phyloP scores from a whole-genome alignment of 2,329 filamentous ascomycete genomes.

The Hypocrella siamensis region DNA sequence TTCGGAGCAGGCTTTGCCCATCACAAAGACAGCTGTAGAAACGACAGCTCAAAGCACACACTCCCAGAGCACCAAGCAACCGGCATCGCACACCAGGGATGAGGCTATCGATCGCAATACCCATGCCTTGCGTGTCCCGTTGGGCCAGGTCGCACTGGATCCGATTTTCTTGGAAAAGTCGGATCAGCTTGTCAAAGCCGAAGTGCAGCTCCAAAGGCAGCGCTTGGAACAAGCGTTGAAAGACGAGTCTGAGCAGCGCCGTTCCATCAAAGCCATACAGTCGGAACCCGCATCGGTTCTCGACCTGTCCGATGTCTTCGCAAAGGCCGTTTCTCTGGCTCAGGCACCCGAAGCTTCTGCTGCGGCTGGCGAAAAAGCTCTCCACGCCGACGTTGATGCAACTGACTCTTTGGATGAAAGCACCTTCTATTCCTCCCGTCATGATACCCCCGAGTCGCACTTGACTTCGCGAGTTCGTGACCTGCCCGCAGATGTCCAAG shows the following conservation, averaged over 20 bases:
- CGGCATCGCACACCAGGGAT: background rate
- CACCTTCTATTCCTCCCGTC: constrained; percentile 89
- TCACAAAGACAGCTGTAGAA: constrained; percentile 14
- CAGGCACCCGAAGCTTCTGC: constrained; percentile 48
- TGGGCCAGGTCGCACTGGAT: constrained; percentile 53
- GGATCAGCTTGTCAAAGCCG: constrained; percentile 67
- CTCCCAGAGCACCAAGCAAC: background rate
- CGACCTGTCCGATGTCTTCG: constrained; percentile 57
- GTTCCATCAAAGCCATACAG: constrained; percentile 26
- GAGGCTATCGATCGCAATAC: background rate
- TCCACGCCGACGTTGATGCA: constrained; percentile 41
- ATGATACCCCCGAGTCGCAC: constrained; percentile 54
- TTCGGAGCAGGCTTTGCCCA: constrained; percentile 38
- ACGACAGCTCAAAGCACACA: constrained; percentile 2
- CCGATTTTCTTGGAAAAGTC: constrained; percentile 78
- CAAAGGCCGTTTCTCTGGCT: constrained; percentile 55
- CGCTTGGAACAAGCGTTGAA: constrained; percentile 63
- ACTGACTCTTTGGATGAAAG: constrained; percentile 84
- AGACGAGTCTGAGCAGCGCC: constrained; percentile 58
- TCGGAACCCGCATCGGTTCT: constrained; percentile 46
- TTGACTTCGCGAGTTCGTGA: constrained; percentile 33
- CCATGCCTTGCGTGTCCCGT: constrained; percentile 17
- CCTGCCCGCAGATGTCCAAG: constrained; percentile 17
- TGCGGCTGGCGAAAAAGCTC: constrained; percentile 35
- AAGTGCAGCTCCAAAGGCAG: constrained; percentile 65